Conservation (phyloP, 169 alveolate species). For the Plasmodium cynomolgi region DNA sequence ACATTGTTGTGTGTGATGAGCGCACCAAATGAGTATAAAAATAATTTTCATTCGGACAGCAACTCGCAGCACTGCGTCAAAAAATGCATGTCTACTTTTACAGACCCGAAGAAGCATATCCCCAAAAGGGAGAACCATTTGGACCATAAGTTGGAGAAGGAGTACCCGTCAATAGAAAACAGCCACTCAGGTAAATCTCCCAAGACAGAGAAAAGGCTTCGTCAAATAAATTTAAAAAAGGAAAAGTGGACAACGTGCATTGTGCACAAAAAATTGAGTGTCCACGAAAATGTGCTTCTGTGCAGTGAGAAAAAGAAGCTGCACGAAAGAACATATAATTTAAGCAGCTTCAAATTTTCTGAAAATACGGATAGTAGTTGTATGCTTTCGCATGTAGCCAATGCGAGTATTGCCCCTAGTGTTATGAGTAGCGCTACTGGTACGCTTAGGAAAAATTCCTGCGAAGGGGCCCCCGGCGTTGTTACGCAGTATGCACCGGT, state of each 20-base stretch:
- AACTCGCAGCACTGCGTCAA: constrained; percentile 21
- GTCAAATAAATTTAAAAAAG: constrained; percentile 7
- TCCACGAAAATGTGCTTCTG: neutral
- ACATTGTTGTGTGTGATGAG: neutral
- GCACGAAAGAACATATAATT: neutral
- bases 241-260: constrained; percentile 16
- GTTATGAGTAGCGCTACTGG: neutral
- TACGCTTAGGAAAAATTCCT: neutral
- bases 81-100: constrained; percentile 14
- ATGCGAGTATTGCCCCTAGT: constrained; percentile 4
- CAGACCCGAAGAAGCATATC: constrained; percentile 13
- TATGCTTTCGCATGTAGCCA: constrained; percentile 21
- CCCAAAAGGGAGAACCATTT: neutral
- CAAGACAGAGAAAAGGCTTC: neutral
- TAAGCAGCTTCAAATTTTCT: constrained; percentile 5
- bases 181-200: neutral
- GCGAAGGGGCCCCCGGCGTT: neutral
- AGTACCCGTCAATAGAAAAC: neutral
- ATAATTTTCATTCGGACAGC: neutral
- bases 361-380: constrained; percentile 8
- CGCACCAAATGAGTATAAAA: neutral
- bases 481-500: neutral
- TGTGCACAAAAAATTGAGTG: neutral
- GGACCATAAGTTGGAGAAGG: constrained; percentile 14
- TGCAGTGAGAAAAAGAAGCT: neutral